Base-by-base conservation (phyloP, 805 yeast genomes). In the Groenewaldozyma tartarivorans region DNA sequence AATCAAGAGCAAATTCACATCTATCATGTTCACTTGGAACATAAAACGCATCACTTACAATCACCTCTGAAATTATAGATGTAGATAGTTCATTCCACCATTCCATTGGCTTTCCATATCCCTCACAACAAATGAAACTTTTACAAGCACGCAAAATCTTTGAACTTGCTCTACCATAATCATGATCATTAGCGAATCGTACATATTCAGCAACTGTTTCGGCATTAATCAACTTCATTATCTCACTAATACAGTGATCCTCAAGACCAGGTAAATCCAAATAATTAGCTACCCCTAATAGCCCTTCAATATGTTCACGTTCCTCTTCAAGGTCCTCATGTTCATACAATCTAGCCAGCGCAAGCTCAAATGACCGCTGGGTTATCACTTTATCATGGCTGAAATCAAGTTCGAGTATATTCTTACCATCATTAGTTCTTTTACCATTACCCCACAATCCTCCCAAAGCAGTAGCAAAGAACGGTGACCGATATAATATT, bases 1-100 rank as follows among this genome's bases (percentile, higher is more conserved):
- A 49, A 34, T 58, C 63, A 30, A 70, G 64, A 3, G 68, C 59
- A 45, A 74, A 74, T 20, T 68, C 45, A 33, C 74, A 70, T 39
- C 80, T 58, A 33, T 73, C 77, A 75, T 75, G 72, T 51, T 74
- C 80, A 2, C 66, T 63, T 2, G 74, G 73, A 3, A 72, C 72
- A 51, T 69, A 74, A 46, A 74, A 73, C 16, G 67, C 69, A 48
- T 75, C 76, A 15, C 67, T 60, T 0, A 71, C 66, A 9, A 74
- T 62, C 4, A 71, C 69, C 20, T 66, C 68, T 0, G 68, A 61
- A n/a, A 71, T 63, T 4, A 72, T 56, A 1, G 57, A 47, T 0
- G 54, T 54, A 0, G 79, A 76, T 7, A 74, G 60, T 0, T 61
- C 67, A 43, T 65, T 69, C 79, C 79, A 73, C 5, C 48, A 50